Evolutionary conservation across 2,329 filamentous ascomycete species (phyloP), one percentile per base, ranked within the genome.

Genomic region (Nemania sp.): DNA sequence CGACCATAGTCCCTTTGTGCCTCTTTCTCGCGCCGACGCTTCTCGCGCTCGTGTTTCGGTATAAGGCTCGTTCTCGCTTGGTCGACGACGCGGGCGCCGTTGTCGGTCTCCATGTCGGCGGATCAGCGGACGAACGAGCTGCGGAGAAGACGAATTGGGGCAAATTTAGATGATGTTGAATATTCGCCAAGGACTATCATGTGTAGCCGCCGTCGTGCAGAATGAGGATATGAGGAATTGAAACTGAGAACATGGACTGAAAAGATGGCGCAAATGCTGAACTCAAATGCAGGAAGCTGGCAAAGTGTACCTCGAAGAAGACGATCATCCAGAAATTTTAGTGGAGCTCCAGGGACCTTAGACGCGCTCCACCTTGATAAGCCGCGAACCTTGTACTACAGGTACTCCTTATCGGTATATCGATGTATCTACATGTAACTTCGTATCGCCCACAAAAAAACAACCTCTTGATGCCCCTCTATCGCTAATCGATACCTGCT

Each of bases 1-100:
- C 95, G 88, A 35, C 95, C 95, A 77, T 99, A 99, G 56, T 83
- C 83, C 70, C 87, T 84, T 69, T 92, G 84, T 54, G 91, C 91
- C 68, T 87, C 81, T 70, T 81, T 81, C 62, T 82, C 73, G 43
- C 83, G 82, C 60, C 80, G 81, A 54, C 78, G 74, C 71, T 79
- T 81, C 67, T 82, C 77, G 59, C 78, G 77, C 69, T 86, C 83
- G 58, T 78, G 71, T 64, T 80, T 82, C 42, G 82, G 75, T 29
- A 80, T 68, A 45, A 88, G 79, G 65, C 85, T 78, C 34, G 81
- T 82, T 57, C 83, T 77, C 46, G 80, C 71, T 60, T 78, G 75
- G 57, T 80, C 75, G 34, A 86, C 77, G 10, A 78, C 73, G 25
- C 83, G 75, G 11, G 84, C 83, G 64, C 83, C 83, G 76, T 84